Conservation (phyloP, 139 green algal species). For the Helicosporidium sp. region DNA sequence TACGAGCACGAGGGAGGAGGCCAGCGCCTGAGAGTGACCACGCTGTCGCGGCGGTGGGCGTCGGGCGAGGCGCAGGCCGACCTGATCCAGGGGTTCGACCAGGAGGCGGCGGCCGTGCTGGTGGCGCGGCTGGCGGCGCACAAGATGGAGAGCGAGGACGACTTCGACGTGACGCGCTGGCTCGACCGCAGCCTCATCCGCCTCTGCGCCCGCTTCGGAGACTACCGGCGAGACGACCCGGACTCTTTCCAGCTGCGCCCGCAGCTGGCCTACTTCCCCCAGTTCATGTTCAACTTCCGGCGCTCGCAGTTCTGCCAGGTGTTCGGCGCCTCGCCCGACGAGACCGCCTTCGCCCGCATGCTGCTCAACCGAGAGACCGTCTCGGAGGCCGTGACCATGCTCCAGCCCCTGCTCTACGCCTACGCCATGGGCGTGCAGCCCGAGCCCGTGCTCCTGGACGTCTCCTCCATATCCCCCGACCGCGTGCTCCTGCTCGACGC, state of each 20-base stretch:
- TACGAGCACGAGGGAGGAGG: slow-evolving; percentile 61
- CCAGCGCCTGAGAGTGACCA: slow-evolving; percentile 67
- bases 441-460: slow-evolving; percentile 86
- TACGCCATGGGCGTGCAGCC: slow-evolving; percentile 60
- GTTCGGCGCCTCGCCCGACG: slow-evolving; percentile 87
- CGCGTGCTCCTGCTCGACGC: slow-evolving; percentile 89
- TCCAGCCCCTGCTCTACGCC: slow-evolving; percentile 72
- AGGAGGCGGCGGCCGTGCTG: slow-evolving; percentile 81
- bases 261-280: slow-evolving; percentile 79
- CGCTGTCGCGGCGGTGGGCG: slow-evolving; percentile 66
- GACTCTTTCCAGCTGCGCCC: slow-evolving; percentile 66
- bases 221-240: slow-evolving; percentile 61
- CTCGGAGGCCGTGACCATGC: slow-evolving; percentile 74
- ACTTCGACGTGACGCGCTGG: slow-evolving; percentile 93
- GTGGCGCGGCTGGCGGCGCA: slow-evolving; percentile 54
- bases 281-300: slow-evolving; percentile 99
- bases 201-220: slow-evolving; percentile 25
- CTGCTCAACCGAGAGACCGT: slow-evolving; percentile 62
- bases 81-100: slow-evolving; percentile 79
- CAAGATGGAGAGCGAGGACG: slow-evolving; percentile 87
- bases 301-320: slow-evolving; percentile 87
- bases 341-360: slow-evolving; percentile 85
- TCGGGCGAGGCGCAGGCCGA: slow-evolving; percentile 39
- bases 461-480: slow-evolving; percentile 75
- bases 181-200: slow-evolving; percentile 56